Base-by-base conservation (phyloP, 495 filamentous ascomycete genomes). In the Penicillium simplicissimum region DNA sequence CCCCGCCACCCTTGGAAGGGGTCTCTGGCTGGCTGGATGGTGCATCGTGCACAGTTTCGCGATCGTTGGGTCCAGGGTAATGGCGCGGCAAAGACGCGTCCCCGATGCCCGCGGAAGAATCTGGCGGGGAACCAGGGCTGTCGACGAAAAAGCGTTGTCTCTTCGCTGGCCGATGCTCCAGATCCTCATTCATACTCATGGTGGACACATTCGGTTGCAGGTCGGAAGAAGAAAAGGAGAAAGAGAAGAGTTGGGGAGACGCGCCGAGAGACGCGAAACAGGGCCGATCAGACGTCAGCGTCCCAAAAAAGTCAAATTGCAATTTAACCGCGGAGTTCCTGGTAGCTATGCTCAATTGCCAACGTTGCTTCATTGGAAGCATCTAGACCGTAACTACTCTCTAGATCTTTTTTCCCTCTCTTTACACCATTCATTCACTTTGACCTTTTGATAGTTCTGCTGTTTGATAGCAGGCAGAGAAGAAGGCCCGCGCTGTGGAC, bases 111-210 rank as follows among this genome's bases (percentile, higher is more conserved):
- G 60, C 3, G 21, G 9, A 47, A 11, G 58, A 34, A 40, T 64
- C 36, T 48, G 52, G 57, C 14, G 55, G 13, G 19, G 59, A 34
- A 35, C 35, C 42, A 15, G 69, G 58, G 3, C 67, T 59, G 14
- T 95, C 89, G 4, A 80, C 78, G 68, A 96, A 93, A 74, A 96
- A 96, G 28, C 93, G 87, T 57, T 88, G 81, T 74, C 88, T 93
- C 79, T 97, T 97, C 40, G 74, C 74, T 4, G 91, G 92, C 21
- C 86, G 83, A 48, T 87, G 59, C 37, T 65, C 61, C 28, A 60
- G 36, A 57, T 71, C 60, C 21, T 72, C 64, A 52, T 57, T 68
- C 67, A 74, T 72, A 58, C 47, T 70, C 52, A 59, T 64, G 51
- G 61, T 57, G 57, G 56, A 57, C 33, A 51, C 54, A 69, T 67